Evolutionary conservation across 441 rosid genomes (phyloP), one percentile per base, ranked within the genome.

Genomic region (Pelargonium exstipulatum): DNA sequence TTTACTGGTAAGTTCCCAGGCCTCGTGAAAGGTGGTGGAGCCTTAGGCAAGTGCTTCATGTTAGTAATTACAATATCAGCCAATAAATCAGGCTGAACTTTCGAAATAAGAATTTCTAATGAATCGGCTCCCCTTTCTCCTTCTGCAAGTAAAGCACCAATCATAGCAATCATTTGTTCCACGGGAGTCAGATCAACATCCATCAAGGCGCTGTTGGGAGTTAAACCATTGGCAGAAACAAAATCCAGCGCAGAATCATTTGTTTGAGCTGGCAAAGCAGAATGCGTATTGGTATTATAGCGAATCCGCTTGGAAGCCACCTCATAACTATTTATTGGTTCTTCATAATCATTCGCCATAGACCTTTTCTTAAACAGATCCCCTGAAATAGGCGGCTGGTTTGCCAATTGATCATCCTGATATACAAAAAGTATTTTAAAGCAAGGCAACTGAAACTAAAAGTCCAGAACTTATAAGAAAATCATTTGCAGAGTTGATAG

Each of bases 61-160:
- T 92, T 96, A 74, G 90, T 77, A 74, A 96, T 87, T 67, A 96
- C 99, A 79, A 96, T 96, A 83, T 96, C 99, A 60, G 99, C 98
- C 74, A 96, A 84, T 82, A 96, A 82, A 79, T 96, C 99, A 77
- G 99, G 98, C 81, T 95, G 98, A 73, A 95, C 86, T 80, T 87
- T 86, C 67, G 96, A 86, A 81, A 96, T 83, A 65, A 96, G 97
- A 82, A 96, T 79, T 79, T 87, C 96, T 74, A 96, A 94, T 55
- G 99, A 96, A 81, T 92, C 95, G 62, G 97, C 97, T 22, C 99
- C 99, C 77, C 97, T 87, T 81, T 96, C 98, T 62, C 99, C 99
- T 87, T 93, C 99, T 24, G 97, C 99, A 74, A 96, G 99, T 83
- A 96, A 83, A 71, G 97, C 99, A 80, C 98, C 98, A 81, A 96